These are phyloP conservation scores for Xerocomus spinulosus DNA, from an alignment of 768 basidiomycete species.

Conservation along the genomic window DNA sequence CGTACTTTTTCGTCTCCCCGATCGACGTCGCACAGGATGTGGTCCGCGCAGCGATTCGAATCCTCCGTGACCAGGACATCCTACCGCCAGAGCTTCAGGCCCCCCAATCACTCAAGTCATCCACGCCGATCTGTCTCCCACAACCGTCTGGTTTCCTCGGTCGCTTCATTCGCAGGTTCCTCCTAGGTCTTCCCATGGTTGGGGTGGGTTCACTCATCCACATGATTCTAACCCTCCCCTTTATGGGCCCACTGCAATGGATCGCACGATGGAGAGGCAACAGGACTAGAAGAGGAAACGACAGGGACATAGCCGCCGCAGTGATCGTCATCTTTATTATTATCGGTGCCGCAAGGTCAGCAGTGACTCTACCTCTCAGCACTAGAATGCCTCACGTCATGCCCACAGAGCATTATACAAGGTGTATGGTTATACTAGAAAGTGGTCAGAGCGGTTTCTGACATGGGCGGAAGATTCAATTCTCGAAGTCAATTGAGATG, in stretches of 20 bases:
- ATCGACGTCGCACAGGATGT: constrained; percentile 56
- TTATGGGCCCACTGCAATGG: constrained; percentile 67
- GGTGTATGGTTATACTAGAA: constrained; percentile 64
- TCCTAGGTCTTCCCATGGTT: constrained; percentile 73
- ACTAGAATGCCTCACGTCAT: constrained; percentile 9
- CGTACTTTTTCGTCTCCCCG: constrained; percentile 47
- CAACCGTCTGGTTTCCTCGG: constrained; percentile 46
- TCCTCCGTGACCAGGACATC: constrained; percentile 54
- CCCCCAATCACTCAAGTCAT: constrained; percentile 13
- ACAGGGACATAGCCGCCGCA: constrained; percentile 61
- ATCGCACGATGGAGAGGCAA: constrained; percentile 61
- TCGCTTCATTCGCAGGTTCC: constrained; percentile 62
- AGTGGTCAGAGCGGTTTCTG: constrained; percentile 53
- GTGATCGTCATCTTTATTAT: constrained; percentile 58
- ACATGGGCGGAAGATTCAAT: constrained; percentile 77
- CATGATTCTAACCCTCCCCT: constrained; percentile 59
- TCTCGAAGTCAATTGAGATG: constrained; percentile 58
- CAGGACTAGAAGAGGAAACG: constrained; percentile 47
- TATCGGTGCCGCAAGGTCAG: constrained; percentile 60
- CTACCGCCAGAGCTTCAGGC: constrained; percentile 29
- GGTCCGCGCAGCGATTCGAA: constrained; percentile 56
- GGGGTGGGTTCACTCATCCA: constrained; percentile 74
- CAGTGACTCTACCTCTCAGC: neutral
- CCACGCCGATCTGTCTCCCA: constrained; percentile 16
- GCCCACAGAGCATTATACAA: constrained; percentile 60